Evolutionary conservation across 2,329 filamentous ascomycete species (phyloP).

Genomic region (Tolypocladium amazonense): DNA sequence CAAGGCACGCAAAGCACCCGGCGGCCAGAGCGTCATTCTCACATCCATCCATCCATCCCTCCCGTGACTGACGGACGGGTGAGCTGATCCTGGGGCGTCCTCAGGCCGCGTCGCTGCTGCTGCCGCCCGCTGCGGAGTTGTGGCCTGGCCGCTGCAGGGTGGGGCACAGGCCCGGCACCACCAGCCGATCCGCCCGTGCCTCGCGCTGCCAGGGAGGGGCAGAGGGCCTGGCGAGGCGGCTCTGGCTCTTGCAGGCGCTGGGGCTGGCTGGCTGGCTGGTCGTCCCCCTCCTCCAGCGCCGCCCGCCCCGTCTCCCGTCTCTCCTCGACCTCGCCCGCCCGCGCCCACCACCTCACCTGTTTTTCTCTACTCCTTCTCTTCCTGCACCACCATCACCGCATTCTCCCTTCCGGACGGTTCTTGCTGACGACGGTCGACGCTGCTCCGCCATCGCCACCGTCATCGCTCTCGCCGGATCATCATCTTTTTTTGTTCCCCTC

Average conservation of each 20-base stretch:
- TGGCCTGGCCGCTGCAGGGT: slow-evolving; percentile 1
- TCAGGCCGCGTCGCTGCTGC: not conserved
- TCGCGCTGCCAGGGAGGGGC: not conserved
- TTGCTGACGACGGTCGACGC: not conserved
- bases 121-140: not conserved
- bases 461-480: not conserved
- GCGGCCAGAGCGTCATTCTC: not conserved
- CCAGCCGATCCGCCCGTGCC: slow-evolving; percentile 10
- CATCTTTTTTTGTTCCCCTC: not conserved
- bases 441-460: not conserved
- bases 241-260: not conserved
- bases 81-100: too few relatives aligned
- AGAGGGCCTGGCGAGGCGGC: not conserved
- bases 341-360: slow-evolving; percentile 1
- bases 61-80: too few relatives aligned
- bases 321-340: not conserved
- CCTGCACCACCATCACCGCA: not conserved
- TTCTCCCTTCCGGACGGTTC: not conserved
- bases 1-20: too few relatives aligned
- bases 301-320: not conserved
- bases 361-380: slow-evolving; percentile 5
- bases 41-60: too few relatives aligned
- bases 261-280: not conserved
- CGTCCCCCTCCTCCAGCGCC: not conserved
- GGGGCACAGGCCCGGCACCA: slow-evolving; percentile 8